A percentile compares a stretch with the other conserved stretches of the same genome.
These are phyloP conservation scores for Hypsizygus marmoreus DNA, from an alignment of 768 basidiomycete genomes.

Conservation along the genomic window DNA sequence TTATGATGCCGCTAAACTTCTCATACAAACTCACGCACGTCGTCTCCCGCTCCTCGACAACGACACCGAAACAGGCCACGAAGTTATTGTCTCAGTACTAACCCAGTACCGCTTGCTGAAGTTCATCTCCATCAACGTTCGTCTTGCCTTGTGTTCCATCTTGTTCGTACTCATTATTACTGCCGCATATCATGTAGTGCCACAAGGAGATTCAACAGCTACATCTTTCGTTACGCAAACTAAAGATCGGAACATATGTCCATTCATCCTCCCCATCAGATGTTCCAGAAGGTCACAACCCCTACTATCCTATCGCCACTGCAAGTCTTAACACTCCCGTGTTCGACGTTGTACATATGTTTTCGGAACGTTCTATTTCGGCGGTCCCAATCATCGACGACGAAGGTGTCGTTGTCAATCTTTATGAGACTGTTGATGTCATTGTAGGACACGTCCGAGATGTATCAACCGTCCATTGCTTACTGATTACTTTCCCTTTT, in stretches of 20 bases:
- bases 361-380: conserved; percentile 92
- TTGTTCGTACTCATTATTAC: conserved; percentile 10
- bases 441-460: conserved; percentile 62
- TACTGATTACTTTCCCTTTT: conserved; percentile 5
- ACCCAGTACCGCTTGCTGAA: conserved; percentile 98
- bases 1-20: conserved; percentile 84
- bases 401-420: conserved; percentile 88
- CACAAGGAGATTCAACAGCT: conserved; percentile 80
- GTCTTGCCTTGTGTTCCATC: conserved; percentile 24
- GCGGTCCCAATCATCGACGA: conserved; percentile 96
- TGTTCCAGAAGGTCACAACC: conserved; percentile 57
- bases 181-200: conserved; percentile 54
- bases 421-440: conserved; percentile 99
- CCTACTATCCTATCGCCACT: conserved; percentile 89
- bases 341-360: conserved; percentile 98
- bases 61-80: conserved; percentile 92
- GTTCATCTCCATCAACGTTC: conserved; percentile 95
- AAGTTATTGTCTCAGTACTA: conserved; percentile 92
- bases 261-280: conserved; percentile 49
- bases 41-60: conserved; percentile 91
- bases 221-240: conserved; percentile 76
- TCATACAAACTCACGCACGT: conserved; percentile 95
- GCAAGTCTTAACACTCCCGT: conserved; percentile 90
- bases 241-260: conserved; percentile 95
- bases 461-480: conserved; percentile 1